These are phyloP conservation scores for Globisporangium mamillatum DNA, from an alignment of 352 stramenopile species.

Conservation along the genomic window DNA sequence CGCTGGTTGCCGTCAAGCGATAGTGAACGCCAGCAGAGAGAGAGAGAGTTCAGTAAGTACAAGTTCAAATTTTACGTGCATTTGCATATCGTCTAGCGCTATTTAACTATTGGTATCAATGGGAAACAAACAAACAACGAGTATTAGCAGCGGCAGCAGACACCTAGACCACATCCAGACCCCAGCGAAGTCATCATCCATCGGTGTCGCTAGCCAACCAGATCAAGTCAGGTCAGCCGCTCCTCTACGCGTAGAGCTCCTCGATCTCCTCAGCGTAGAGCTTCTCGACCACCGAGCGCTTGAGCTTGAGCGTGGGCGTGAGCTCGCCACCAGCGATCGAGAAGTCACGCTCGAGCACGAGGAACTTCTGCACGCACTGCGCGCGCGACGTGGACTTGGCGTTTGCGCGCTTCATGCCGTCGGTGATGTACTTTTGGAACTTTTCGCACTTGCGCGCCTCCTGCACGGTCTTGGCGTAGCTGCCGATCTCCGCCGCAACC, in stretches of 20 bases:
- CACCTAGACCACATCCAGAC: background rate
- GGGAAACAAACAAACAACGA: background rate
- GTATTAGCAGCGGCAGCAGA: background rate
- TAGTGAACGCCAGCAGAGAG: background rate
- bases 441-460: constrained; percentile 67
- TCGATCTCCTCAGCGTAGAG: constrained; percentile 89
- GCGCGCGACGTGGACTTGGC: constrained; percentile 45
- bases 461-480: constrained; percentile 67
- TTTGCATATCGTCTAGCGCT: constrained; percentile 6
- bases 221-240: background rate
- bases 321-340: constrained; percentile 86
- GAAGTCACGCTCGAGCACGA: constrained; percentile 79
- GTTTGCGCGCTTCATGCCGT: constrained; percentile 64
- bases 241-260: constrained; percentile 62
- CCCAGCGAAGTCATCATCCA: background rate
- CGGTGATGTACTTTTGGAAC: constrained; percentile 75
- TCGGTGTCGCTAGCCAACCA: background rate
- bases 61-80: background rate
- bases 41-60: background rate
- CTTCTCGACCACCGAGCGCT: constrained; percentile 82
- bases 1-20: constrained; percentile 31
- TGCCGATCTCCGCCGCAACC: constrained; percentile 59
- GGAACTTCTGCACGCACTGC: constrained; percentile 77
- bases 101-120: constrained; percentile 2
- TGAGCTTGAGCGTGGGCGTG: constrained; percentile 94